Base-by-base conservation (phyloP, 805 yeast species). In the Metschnikowia koreensis region DNA sequence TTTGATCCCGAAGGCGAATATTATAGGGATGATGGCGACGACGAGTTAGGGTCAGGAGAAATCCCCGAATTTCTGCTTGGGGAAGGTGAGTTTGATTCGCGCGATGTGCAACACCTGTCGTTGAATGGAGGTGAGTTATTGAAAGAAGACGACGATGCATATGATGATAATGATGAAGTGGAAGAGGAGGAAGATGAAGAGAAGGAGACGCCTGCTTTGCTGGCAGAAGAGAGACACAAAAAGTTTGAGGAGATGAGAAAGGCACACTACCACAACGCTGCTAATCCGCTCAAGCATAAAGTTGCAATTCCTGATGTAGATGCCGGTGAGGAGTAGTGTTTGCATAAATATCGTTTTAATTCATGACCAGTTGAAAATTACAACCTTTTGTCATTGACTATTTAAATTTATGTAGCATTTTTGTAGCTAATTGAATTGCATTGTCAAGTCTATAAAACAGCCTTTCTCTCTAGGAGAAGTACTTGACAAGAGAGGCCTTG, bases 1-100 rank as follows among this genome's bases (percentile, higher is more conserved):
- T 86, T 89, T 28, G 84, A 87, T 61, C 92, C 94, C 0, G 76
- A 80, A 48, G 89, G 89, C 33, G 96, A 91, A 61, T 87, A 87
- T 64, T 89, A 90, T 60, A 77, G 79, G 47, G 81, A 80, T 6
- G 93, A 87, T 61, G 83, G 83, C 42, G 91, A 85, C 36, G 81
- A 79, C 3, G 81, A 65, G 29, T 26, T 29, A 3, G 57, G 55
- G 13, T 16, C 44, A 1, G 71, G 61, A 17, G 76, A 74, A 3
- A 69, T 82, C 41, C 81, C 82, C 11, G 76, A 71, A 41, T 82
- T 85, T 58, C 67, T 78, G 9, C 68, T 84, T 46, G 89, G 89
- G 1, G 84, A 79, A 56, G 81, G 85, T 1, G 84, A 79, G 58
- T 66, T 63, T 37, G 76, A 74, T 34, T 53, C 59, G 7, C 71